Conservation (phyloP, 495 filamentous ascomycete species). For the Talaromyces trachyspermus region DNA sequence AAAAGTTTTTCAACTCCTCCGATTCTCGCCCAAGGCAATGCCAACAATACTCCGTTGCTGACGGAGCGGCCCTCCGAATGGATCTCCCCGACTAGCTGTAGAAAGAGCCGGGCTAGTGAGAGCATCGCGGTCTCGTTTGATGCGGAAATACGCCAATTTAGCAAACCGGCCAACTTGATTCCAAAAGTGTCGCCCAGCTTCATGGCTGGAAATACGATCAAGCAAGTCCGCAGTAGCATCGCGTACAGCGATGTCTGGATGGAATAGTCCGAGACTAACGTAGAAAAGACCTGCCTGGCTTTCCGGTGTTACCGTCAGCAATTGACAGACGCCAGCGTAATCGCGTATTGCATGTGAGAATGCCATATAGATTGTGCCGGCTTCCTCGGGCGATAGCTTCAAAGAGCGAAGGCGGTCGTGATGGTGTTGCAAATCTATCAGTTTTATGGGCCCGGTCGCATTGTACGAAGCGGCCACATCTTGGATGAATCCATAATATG, state of each 20-base stretch:
- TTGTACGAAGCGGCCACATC: slow-evolving; percentile 51
- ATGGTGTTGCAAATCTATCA: slow-evolving; percentile 81
- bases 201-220: slow-evolving; percentile 74
- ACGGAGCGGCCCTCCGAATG: slow-evolving; percentile 5
- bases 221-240: slow-evolving; percentile 71
- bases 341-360: slow-evolving; percentile 67
- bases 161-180: slow-evolving; percentile 75
- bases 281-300: slow-evolving; percentile 88
- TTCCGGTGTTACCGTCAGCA: slow-evolving; percentile 81
- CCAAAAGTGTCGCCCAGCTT: slow-evolving; percentile 93
- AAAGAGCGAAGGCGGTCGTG: slow-evolving; percentile 81
- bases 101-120: slow-evolving; percentile 21
- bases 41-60: slow-evolving; percentile 12
- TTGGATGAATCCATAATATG: slow-evolving; percentile 92
- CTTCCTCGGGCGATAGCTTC: slow-evolving; percentile 61
- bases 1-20: slow-evolving; percentile 1
- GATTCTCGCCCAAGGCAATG: slow-evolving; percentile 8
- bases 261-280: slow-evolving; percentile 85
- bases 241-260: slow-evolving; percentile 73
- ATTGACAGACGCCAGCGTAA: slow-evolving; percentile 82
- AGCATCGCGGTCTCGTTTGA: slow-evolving; percentile 56
- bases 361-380: slow-evolving; percentile 72
- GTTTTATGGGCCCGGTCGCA: slow-evolving; percentile 65
- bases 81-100: slow-evolving; percentile 1
- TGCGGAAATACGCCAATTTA: slow-evolving; percentile 68